Evolutionary conservation across 495 filamentous ascomycete genomes (phyloP), one percentile per base, ranked within the genome.

Genomic region (Penicillium crystallinum): DNA sequence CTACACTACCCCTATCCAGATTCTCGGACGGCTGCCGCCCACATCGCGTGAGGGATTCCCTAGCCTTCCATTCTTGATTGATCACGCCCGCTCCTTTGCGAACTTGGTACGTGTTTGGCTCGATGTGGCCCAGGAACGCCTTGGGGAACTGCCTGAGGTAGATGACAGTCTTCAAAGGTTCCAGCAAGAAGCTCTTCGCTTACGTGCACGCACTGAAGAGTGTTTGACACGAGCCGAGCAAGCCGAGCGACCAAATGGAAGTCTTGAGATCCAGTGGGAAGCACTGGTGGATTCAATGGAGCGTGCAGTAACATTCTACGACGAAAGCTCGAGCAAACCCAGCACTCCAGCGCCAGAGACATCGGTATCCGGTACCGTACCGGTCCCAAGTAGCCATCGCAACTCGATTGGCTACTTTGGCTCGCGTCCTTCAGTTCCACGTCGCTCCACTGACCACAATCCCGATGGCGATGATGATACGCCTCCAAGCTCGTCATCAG

Each of bases 1-100:
- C 4, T 97, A 99, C 69, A 89, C 86, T 29, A 97, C 93, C 1
- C 93, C 93, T 8, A 83, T 95, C 37, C 89, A 91, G 14, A 97
- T 99, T 56, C 81, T 96, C 19, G 83, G 85, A 25, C 84, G 95
- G 2, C 69, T 97, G 36, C 88, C 91, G 1, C 83, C 80, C 9
- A 85, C 87, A 8, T 90, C 88, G 18, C 81, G 89, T 39, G 95
- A 99, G 72, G 93, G 93, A 0, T 97, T 97, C 56, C 95, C 92
- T 7, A 91, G 87, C 29, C 81, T 99, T 22, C 93, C 93, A 1
- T 97, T 96, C 64, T 79, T 99, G 11, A 88, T 99, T 60, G 93
- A 99, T 57, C 86, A 92, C 51, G 82, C 90, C 4, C 82, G 90
- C 45, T 90, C 87, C 65, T 97, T 89, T 61, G 91, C 93, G 9